These are phyloP conservation scores for Salvia miltiorrhiza DNA, from an alignment of 257 asterid genomes.

Conservation along the genomic window DNA sequence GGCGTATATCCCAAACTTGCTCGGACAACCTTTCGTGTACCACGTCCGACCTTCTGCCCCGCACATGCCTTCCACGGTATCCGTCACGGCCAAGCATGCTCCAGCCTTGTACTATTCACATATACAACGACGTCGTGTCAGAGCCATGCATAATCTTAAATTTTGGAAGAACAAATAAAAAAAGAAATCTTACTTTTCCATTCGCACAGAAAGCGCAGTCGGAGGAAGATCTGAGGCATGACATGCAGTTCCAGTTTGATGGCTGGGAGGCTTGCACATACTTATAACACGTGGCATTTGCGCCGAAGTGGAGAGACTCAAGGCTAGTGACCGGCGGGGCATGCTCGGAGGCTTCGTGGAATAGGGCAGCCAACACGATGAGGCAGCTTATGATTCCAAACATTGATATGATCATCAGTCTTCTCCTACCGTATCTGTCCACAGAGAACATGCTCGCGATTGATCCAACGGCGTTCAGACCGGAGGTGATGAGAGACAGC, in stretches of 20 bases:
- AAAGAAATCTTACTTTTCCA: constrained; percentile 42
- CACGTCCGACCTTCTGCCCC: constrained; percentile 40
- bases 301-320: constrained; percentile 55
- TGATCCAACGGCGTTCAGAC: constrained; percentile 68
- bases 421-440: constrained; percentile 66
- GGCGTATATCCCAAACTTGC: constrained; percentile 53
- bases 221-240: constrained; percentile 41
- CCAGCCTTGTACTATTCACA: constrained; percentile 48
- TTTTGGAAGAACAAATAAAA: neutral
- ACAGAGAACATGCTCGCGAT: constrained; percentile 61
- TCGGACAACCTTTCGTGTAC: constrained; percentile 78
- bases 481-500: constrained; percentile 72
- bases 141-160: neutral
- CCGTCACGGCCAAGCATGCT: constrained; percentile 48
- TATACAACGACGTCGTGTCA: neutral
- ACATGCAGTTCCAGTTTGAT: constrained; percentile 54
- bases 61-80: constrained; percentile 29
- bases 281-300: constrained; percentile 48
- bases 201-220: constrained; percentile 59
- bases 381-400: constrained; percentile 61
- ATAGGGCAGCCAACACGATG: constrained; percentile 42
- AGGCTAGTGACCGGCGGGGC: constrained; percentile 40
- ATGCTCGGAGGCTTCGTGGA: constrained; percentile 44
- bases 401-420: constrained; percentile 67
- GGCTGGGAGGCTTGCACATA: constrained; percentile 33